Evolutionary conservation across 441 rosid species (phyloP).

Genomic region (Euphorbia schlechtendalii): DNA sequence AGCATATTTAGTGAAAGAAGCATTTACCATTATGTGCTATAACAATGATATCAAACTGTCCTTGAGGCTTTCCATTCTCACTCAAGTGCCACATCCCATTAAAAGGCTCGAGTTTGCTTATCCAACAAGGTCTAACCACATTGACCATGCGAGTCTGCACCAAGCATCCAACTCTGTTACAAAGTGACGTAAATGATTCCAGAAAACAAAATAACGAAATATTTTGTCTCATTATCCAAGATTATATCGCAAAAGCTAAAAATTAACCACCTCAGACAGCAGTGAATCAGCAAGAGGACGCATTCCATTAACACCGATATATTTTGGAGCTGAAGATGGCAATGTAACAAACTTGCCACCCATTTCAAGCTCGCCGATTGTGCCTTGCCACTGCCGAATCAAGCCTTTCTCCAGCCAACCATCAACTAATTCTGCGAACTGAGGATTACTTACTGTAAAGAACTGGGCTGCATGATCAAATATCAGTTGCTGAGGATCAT

Average conservation of each 20-base stretch:
- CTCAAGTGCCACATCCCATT: conserved; percentile 92
- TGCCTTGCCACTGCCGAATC: conserved; percentile 57
- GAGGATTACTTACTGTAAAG: conserved; percentile 67
- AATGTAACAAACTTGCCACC: conserved; percentile 61
- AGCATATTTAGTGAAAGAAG: conserved; percentile 10
- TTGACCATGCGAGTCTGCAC: conserved; percentile 58
- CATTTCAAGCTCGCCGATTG: conserved; percentile 63
- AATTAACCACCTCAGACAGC: conserved; percentile 66
- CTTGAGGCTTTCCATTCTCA: conserved; percentile 68
- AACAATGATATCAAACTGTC: conserved; percentile 73
- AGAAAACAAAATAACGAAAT: conserved; percentile 1
- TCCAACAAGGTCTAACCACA: conserved; percentile 92
- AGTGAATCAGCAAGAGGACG: conserved; percentile 73
- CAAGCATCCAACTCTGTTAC: conserved; percentile 17
- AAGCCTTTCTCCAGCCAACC: conserved; percentile 72
- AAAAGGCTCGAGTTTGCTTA: conserved; percentile 71
- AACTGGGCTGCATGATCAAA: conserved; percentile 93
- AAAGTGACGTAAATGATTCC: conserved; percentile 2
- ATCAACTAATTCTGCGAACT: conserved; percentile 50
- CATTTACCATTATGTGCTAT: conserved; percentile 88
- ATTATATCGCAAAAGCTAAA: too few species aligned
- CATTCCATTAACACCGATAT: conserved; percentile 76
- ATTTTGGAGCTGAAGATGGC: conserved; percentile 53
- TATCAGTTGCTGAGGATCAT: conserved; percentile 41
- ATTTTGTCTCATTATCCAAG: neutral